A percentile compares a stretch with the other conserved stretches of the same genome.
Conservation (phyloP, 1,139 yeast species). For the Candida dubliniensis region DNA sequence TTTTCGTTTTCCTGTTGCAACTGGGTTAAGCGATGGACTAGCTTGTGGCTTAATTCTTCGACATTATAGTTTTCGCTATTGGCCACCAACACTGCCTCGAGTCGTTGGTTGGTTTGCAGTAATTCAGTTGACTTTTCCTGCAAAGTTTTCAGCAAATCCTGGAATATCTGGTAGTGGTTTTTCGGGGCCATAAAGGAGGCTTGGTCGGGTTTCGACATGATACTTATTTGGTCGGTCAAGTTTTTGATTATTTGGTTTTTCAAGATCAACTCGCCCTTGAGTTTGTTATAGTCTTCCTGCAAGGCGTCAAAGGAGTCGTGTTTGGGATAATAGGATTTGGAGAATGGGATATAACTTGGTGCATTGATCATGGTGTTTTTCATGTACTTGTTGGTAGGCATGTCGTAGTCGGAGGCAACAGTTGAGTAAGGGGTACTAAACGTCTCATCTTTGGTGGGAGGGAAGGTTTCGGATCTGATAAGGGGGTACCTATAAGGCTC, state of each 20-base stretch:
- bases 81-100: slow-evolving; percentile 59
- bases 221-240: slow-evolving; percentile 31
- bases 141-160: slow-evolving; percentile 51
- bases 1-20: slow-evolving; percentile 71
- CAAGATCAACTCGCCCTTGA: slow-evolving; percentile 33
- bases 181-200: slow-evolving; percentile 32
- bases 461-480: slow-evolving; percentile 2
- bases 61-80: slow-evolving; percentile 50
- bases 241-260: slow-evolving; percentile 38
- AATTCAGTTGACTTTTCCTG: slow-evolving; percentile 55
- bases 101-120: slow-evolving; percentile 56
- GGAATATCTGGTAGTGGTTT: slow-evolving; percentile 48
- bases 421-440: background rate
- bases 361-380: slow-evolving; percentile 23
- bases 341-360: slow-evolving; percentile 30
- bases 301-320: slow-evolving; percentile 7
- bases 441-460: slow-evolving; percentile 3
- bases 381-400: slow-evolving; percentile 7
- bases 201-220: slow-evolving; percentile 18
- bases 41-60: slow-evolving; percentile 75
- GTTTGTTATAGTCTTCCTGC: slow-evolving; percentile 25
- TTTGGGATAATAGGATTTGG: background rate
- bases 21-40: slow-evolving; percentile 60
- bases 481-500: background rate
- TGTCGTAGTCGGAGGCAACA: background rate